These are phyloP conservation scores for Rutidosis leptorrhynchoides DNA, from an alignment of 129 eudicot genomes.

Conservation along the genomic window DNA sequence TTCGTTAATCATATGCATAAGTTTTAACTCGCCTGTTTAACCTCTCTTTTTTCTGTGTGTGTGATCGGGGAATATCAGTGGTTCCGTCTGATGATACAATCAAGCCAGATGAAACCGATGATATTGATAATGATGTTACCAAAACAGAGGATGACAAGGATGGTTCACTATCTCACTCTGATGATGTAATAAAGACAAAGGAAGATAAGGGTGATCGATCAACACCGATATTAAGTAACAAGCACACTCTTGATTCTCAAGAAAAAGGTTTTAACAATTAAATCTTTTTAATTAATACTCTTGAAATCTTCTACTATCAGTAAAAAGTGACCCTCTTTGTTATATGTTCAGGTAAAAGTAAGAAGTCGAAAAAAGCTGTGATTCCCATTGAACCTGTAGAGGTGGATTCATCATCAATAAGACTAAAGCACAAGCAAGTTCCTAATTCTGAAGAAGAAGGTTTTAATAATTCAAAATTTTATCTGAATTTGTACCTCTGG, in stretches of 20 bases:
- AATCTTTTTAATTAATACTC: neutral
- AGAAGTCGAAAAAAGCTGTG: too few relatives aligned
- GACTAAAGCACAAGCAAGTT: constrained; percentile 37
- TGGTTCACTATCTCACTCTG: constrained; percentile 8
- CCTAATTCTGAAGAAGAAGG: constrained; percentile 41
- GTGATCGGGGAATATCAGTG: constrained; percentile 16
- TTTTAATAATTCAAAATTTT: constrained; percentile 21
- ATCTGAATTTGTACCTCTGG: neutral
- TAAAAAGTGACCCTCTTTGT: too few relatives aligned
- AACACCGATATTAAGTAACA: constrained; percentile 36
- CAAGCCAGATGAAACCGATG: constrained; percentile 18
- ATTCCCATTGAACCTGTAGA: too few relatives aligned
- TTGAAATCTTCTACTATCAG: neutral
- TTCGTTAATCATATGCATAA: neutral
- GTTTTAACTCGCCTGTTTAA: neutral
- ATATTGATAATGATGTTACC: constrained; percentile 18
- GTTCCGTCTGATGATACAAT: constrained; percentile 38
- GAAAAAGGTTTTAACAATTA: constrained; percentile 38
- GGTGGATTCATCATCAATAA: too few relatives aligned
- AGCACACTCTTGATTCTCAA: constrained; percentile 34
- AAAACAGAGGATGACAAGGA: constrained; percentile 28
- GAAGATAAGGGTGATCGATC: constrained; percentile 30
- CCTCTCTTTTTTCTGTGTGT: constrained; percentile 1
- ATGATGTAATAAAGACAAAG: constrained; percentile 25
- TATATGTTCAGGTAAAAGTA: too few relatives aligned